Percentiles rank a stretch among this genome's conserved stretches.
phyloP scores from a whole-genome alignment of 306 rosid species.

The Coriaria nepalensis region DNA sequence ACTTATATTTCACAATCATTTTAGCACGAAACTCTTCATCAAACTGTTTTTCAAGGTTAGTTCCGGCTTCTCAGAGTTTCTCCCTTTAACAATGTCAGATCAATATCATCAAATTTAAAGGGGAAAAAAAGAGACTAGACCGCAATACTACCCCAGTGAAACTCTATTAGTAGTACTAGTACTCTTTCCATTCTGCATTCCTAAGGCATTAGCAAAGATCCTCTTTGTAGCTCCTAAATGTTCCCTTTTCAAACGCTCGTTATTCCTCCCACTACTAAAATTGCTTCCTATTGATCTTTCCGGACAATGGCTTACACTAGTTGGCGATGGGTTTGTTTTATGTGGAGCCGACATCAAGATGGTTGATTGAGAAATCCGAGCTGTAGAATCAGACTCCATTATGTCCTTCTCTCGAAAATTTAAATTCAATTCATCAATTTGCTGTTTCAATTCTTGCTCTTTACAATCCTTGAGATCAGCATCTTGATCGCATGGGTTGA shows the following conservation, averaged over 20 bases:
- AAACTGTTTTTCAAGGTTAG: too few species aligned
- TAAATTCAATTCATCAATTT: conserved; percentile 20
- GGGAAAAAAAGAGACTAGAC: too few species aligned
- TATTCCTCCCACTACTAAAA: conserved; percentile 33
- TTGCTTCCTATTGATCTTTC: too few species aligned
- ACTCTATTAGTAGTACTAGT: too few species aligned
- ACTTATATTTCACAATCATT: too few species aligned
- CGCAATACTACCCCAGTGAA: too few species aligned
- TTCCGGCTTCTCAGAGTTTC: too few species aligned
- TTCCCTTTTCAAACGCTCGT: conserved; percentile 47
- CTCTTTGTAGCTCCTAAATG: conserved; percentile 92
- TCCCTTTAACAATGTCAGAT: too few species aligned
- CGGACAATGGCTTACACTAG: too few species aligned
- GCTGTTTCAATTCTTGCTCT: conserved; percentile 20
- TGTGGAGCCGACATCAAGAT: conserved; percentile 6
- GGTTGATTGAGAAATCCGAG: conserved; percentile 21
- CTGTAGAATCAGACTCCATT: conserved; percentile 15
- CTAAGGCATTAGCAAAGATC: conserved; percentile 88
- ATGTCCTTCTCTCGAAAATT: conserved; percentile 23
- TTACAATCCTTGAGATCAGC: conserved; percentile 16
- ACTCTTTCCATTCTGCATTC: conserved; percentile 52
- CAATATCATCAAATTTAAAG: too few species aligned
- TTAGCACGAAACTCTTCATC: too few species aligned
- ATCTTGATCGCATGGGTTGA: conserved; percentile 31
- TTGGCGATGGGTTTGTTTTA: too few species aligned